Conservation (phyloP, 805 yeast species). For the Hermanozyma aechmeae region DNA sequence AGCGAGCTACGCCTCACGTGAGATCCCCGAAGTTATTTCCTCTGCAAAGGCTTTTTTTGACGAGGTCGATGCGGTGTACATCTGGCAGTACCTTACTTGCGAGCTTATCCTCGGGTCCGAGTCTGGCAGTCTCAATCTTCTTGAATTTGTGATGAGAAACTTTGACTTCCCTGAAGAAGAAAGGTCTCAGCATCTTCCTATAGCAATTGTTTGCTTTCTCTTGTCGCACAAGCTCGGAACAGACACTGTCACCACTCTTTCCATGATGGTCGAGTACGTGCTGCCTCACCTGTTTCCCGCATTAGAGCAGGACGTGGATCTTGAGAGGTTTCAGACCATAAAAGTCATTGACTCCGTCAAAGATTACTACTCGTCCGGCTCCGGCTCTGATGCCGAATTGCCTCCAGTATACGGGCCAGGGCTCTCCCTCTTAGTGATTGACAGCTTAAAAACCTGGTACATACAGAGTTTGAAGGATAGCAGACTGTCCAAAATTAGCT, state of each 20-base stretch:
- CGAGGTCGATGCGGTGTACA: constrained; percentile 69
- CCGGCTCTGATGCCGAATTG: too few species aligned
- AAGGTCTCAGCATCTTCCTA: constrained; percentile 72
- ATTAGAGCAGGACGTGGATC: too few species aligned
- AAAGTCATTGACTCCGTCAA: too few species aligned
- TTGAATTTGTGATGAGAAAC: constrained; percentile 49
- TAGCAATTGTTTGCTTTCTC: constrained; percentile 46
- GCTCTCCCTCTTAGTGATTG: constrained; percentile 11
- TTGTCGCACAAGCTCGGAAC: too few species aligned
- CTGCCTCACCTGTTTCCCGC: too few species aligned
- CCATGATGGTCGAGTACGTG: too few species aligned
- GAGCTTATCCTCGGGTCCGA: constrained; percentile 26
- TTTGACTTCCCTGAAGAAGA: constrained; percentile 85
- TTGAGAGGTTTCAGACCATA: too few species aligned
- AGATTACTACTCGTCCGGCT: too few species aligned
- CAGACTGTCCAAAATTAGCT: background rate
- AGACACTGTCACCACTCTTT: too few species aligned
- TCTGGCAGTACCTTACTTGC: constrained; percentile 60
- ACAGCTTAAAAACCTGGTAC: constrained; percentile 10
- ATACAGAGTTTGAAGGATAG: constrained; percentile 4
- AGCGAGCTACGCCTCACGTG: constrained; percentile 24
- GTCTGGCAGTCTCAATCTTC: constrained; percentile 30
- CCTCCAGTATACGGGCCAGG: constrained; percentile 10
- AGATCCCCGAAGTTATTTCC: constrained; percentile 33
- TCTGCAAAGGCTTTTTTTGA: constrained; percentile 71